Evolutionary conservation across 148 eudicot species (phyloP).

Genomic region (Fagopyrum homotropicum): DNA sequence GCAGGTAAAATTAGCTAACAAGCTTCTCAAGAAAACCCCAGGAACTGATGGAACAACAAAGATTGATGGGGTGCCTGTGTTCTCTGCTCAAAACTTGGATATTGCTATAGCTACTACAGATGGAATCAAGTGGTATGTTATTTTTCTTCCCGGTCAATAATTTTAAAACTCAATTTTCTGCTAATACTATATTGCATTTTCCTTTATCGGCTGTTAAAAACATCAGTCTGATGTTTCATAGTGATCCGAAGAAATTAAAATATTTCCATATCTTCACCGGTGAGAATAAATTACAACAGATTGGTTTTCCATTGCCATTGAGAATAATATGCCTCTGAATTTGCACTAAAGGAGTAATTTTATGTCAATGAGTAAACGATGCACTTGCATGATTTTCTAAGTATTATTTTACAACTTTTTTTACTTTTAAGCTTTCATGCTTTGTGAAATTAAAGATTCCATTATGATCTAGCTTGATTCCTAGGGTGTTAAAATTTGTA

Average conservation of each 20-base stretch:
- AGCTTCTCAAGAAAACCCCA: constrained; percentile 60
- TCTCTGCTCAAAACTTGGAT: constrained; percentile 84
- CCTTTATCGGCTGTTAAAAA: neutral
- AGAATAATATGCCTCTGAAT: neutral
- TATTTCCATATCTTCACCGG: neutral
- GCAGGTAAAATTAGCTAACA: constrained; percentile 87
- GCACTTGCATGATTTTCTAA: neutral
- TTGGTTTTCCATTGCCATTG: neutral
- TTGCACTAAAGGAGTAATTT: neutral
- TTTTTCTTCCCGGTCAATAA: neutral
- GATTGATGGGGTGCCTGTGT: constrained; percentile 93
- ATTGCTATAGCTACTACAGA: constrained; percentile 85
- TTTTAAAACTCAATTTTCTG: neutral
- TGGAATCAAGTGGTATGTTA: constrained; percentile 75
- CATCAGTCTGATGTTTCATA: neutral
- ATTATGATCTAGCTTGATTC: neutral
- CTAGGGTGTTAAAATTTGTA: neutral
- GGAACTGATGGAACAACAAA: constrained; percentile 29
- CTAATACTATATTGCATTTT: neutral
- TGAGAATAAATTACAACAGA: neutral
- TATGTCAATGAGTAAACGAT: neutral
- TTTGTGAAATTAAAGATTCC: neutral
- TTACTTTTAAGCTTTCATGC: neutral
- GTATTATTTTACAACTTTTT: neutral
- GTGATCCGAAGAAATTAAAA: neutral